Evolutionary conservation across 2,329 filamentous ascomycete species (phyloP), one percentile per base, ranked within the genome.

Genomic region (Calonectria naviculata): DNA sequence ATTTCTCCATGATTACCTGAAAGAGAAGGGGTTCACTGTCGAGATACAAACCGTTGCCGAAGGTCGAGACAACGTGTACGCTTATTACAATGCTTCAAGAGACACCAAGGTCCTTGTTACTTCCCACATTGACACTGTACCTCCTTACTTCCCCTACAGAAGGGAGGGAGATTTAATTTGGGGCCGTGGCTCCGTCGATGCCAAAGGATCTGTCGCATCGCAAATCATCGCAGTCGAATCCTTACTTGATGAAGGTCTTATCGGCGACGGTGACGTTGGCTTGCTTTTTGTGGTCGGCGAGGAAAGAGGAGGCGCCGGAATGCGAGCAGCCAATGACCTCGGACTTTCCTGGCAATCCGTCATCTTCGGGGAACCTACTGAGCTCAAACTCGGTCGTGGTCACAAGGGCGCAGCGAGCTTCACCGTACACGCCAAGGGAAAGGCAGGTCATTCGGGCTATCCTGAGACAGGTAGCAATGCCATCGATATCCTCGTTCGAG

Each of bases 391-490:
- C 7, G 77, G 71, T 4, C 74, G 74, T 12, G 77, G 77, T 1
- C 77, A 78, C 34, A 78, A 78, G 64, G 77, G 77, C 1, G 74
- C 72, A 24, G 34, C 75, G 3, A 76, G 73, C 4, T 77, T 78
- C 47, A 84, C 86, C 1, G 77, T 97, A 68, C 85, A 85, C 17
- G 93, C 93, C 0, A 87, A 87, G 31, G 95, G 95, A 24, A 92
- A 66, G 72, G 93, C 87, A 0, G 94, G 93, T 1, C 95, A 98
- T 83, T 95, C 92, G 1, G 95, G 95, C 8, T 98, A 98, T 79
- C 95, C 95, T 0, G 94, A 93, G 90, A 86, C 96, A 1, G 95
- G 95, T 1, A 89, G 91, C 74, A 94, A 90, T 74, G 95, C 95
- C 1, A 95, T 94, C 73, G 93, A 93, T 67, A 87, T 94, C 47